These are phyloP conservation scores for Mycena galopus DNA, from an alignment of 768 basidiomycete genomes.

Conservation along the genomic window DNA sequence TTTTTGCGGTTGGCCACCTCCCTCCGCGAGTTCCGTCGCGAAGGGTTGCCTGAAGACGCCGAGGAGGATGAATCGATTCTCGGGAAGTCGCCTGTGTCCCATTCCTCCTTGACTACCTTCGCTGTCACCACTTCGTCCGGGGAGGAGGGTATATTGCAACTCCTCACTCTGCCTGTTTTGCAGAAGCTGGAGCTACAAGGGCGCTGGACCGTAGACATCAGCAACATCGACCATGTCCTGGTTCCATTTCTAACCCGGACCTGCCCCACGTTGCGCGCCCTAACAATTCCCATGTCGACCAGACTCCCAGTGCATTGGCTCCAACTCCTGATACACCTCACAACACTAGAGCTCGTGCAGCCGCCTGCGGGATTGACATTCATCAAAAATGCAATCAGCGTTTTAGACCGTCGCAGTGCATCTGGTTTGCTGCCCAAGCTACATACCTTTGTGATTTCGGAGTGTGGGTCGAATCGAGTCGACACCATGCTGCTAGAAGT, in stretches of 20 bases:
- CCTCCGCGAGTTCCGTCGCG: slow-evolving; percentile 16
- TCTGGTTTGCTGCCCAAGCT: slow-evolving; percentile 25
- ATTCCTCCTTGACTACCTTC: slow-evolving; percentile 2
- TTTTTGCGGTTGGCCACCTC: slow-evolving; percentile 16
- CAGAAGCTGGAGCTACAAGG: slow-evolving; percentile 3
- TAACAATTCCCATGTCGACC: slow-evolving; percentile 11
- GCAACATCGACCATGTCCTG: background rate
- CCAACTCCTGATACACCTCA: background rate
- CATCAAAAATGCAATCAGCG: background rate
- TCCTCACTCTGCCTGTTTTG: slow-evolving; percentile 16
- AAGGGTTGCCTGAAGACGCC: background rate
- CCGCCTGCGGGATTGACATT: background rate
- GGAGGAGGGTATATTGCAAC: background rate
- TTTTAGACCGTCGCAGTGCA: slow-evolving; percentile 5
- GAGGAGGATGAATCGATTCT: background rate
- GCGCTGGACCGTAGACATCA: background rate
- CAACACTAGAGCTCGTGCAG: slow-evolving; percentile 12
- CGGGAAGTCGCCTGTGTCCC: background rate
- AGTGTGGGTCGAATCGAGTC: background rate
- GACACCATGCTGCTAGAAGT: slow-evolving; percentile 16
- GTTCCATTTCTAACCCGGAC: slow-evolving; percentile 2
- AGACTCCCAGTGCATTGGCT: slow-evolving; percentile 10
- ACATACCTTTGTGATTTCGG: background rate
- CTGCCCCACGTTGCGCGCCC: slow-evolving; percentile 2
- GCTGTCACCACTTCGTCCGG: background rate